Percentiles rank a stretch among this genome's conserved stretches.
phyloP scores from a whole-genome alignment of 805 yeast species.

The Zygotorulaspora danielsina region DNA sequence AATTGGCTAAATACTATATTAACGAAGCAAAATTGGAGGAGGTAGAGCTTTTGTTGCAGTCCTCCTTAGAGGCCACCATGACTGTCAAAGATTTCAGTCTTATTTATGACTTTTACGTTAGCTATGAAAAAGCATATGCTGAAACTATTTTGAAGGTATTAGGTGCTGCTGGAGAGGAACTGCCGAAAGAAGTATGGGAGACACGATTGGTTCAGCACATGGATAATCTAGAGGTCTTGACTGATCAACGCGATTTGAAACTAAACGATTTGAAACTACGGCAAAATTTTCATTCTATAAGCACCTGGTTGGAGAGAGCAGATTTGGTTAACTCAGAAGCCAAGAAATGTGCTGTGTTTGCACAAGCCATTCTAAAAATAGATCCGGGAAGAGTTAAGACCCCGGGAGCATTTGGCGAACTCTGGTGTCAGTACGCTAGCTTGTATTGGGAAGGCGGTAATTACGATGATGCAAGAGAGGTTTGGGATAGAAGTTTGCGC shows the following conservation, averaged over 20 bases:
- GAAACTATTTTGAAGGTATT: conserved; percentile 12
- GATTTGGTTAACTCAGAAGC: conserved; percentile 40
- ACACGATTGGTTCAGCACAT: conserved; percentile 42
- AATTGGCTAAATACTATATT: conserved; percentile 47
- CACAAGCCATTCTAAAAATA: conserved; percentile 60
- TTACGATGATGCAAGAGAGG: conserved; percentile 52
- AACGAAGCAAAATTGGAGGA: conserved; percentile 35
- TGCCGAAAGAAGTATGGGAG: conserved; percentile 26
- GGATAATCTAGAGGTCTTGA: conserved; percentile 47
- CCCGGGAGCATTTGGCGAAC: conserved; percentile 44
- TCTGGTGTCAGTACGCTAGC: conserved; percentile 71
- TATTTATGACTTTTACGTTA: conserved; percentile 59
- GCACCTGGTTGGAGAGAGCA: conserved; percentile 65
- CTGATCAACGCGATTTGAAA: conserved; percentile 53
- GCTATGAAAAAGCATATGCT: conserved; percentile 40
- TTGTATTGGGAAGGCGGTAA: conserved; percentile 57
- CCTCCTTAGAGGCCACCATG: conserved; percentile 43
- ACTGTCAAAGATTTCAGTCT: conserved; percentile 59
- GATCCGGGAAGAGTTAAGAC: conserved; percentile 49
- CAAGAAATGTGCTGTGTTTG: conserved; percentile 47
- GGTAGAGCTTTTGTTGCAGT: conserved; percentile 45
- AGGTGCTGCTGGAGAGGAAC: conserved; percentile 13
- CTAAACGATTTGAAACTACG: conserved; percentile 65
- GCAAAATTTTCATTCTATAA: conserved; percentile 56
- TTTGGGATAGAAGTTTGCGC: conserved; percentile 59